These are phyloP conservation scores for Plasmodium cynomolgi DNA, from an alignment of 169 alveolate genomes.

Conservation along the genomic window DNA sequence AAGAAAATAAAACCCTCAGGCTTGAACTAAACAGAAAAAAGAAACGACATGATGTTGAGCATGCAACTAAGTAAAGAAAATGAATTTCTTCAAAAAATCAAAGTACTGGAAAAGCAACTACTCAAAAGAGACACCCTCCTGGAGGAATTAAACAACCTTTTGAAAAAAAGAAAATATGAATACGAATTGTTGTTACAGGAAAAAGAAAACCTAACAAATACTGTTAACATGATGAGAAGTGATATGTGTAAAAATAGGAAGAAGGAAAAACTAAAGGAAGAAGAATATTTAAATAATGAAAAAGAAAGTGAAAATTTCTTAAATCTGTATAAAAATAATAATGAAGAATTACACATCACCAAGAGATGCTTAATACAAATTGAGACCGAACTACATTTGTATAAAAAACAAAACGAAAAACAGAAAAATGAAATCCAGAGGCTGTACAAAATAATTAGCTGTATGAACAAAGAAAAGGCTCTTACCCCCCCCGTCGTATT, in stretches of 20 bases:
- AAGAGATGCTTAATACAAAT: conserved; percentile 75
- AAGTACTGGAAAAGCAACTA: conserved; percentile 58
- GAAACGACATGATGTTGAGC: conserved; percentile 35
- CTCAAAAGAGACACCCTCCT: conserved; percentile 73
- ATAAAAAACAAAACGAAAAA: conserved; percentile 72
- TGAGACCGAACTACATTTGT: conserved; percentile 67
- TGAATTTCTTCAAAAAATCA: conserved; percentile 64
- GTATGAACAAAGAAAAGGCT: conserved; percentile 70
- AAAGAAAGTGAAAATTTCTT: conserved; percentile 63
- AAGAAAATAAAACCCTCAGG: conserved; percentile 71
- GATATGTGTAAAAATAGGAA: conserved; percentile 50
- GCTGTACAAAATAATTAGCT: conserved; percentile 55
- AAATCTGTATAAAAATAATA: conserved; percentile 70
- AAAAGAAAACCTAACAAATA: conserved; percentile 66
- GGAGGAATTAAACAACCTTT: conserved; percentile 69
- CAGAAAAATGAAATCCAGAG: conserved; percentile 75
- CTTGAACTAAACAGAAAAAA: conserved; percentile 67
- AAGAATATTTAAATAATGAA: conserved; percentile 56
- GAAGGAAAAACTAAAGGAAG: conserved; percentile 41
- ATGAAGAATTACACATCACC: conserved; percentile 71
- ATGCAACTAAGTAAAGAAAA: conserved; percentile 71
- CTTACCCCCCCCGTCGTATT: conserved; percentile 62
- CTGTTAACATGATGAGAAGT: conserved; percentile 42
- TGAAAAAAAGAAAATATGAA: conserved; percentile 73
- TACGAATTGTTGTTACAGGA: conserved; percentile 60